These are phyloP conservation scores for Alternaria brassicae DNA, from an alignment of 2,329 filamentous ascomycete genomes.

Conservation along the genomic window DNA sequence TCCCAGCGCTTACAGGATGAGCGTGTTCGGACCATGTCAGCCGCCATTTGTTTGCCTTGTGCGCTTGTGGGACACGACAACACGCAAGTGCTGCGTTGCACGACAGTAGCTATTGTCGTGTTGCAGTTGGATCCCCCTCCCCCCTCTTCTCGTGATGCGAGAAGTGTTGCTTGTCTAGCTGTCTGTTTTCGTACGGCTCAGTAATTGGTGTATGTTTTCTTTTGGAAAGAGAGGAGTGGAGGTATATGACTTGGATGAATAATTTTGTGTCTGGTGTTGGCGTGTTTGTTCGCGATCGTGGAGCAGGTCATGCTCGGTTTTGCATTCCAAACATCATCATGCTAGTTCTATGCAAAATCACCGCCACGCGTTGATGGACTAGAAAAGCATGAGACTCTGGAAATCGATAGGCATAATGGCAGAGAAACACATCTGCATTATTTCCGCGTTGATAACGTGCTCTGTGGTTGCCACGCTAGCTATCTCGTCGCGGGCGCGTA, in stretches of 20 bases:
- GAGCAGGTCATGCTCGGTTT: background rate
- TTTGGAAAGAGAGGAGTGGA: background rate
- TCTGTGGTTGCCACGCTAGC: background rate
- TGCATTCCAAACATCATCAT: background rate
- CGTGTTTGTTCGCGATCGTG: background rate
- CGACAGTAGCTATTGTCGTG: constrained; percentile 1
- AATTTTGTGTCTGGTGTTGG: background rate
- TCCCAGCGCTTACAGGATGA: background rate
- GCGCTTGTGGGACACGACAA: background rate
- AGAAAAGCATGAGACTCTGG: background rate
- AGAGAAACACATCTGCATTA: too few species aligned
- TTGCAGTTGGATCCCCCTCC: background rate
- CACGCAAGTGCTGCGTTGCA: background rate
- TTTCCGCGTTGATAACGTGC: background rate
- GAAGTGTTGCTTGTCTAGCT: background rate
- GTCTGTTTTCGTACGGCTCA: background rate
- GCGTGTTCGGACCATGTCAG: background rate
- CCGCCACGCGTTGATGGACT: background rate
- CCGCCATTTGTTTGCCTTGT: background rate
- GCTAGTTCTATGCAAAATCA: background rate
- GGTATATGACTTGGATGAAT: background rate
- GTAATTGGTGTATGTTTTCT: background rate
- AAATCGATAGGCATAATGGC: background rate
- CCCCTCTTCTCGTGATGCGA: background rate
- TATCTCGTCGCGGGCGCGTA: background rate